Percentiles rank a stretch among this genome's conserved stretches.
Evolutionary conservation across 192 early-diverging fungal genomes (phyloP).

Genomic region (Backusella luteola): DNA sequence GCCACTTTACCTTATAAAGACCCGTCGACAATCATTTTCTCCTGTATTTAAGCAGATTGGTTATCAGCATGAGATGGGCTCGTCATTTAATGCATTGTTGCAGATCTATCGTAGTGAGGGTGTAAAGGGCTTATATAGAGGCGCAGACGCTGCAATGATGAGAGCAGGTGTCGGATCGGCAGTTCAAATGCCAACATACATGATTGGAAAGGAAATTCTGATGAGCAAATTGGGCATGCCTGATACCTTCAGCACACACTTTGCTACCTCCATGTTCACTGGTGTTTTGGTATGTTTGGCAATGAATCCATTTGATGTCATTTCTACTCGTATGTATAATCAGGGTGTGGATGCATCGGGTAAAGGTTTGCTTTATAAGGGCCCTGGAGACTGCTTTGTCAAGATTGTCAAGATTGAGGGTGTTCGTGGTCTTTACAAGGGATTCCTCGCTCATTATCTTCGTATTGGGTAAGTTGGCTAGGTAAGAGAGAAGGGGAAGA

Average conservation of each 20-base stretch:
- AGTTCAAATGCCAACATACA: slow-evolving; percentile 90
- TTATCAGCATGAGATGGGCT: slow-evolving; percentile 81
- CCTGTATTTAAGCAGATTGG: slow-evolving; percentile 67
- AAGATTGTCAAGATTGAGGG: slow-evolving; percentile 87
- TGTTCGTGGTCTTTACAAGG: slow-evolving; percentile 84
- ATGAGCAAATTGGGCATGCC: slow-evolving; percentile 71
- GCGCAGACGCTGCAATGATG: slow-evolving; percentile 86
- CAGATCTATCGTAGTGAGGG: slow-evolving; percentile 71
- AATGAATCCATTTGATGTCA: slow-evolving; percentile 99
- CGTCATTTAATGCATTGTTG: slow-evolving; percentile 62
- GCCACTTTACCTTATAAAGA: slow-evolving; percentile 92
- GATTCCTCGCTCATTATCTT: slow-evolving; percentile 87
- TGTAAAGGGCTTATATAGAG: slow-evolving; percentile 79
- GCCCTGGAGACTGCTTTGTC: slow-evolving; percentile 79
- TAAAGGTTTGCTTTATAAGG: slow-evolving; percentile 76
- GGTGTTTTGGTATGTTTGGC: slow-evolving; percentile 83
- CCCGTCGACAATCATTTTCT: slow-evolving; percentile 76
- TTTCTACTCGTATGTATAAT: slow-evolving; percentile 94
- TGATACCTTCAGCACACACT: slow-evolving; percentile 74
- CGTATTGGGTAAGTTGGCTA: slow-evolving; percentile 71
- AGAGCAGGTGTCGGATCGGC: slow-evolving; percentile 85
- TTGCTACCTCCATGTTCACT: slow-evolving; percentile 72
- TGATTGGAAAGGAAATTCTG: slow-evolving; percentile 71
- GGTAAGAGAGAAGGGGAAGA: background rate
- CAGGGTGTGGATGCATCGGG: slow-evolving; percentile 64